Evolutionary conservation across 2,329 filamentous ascomycete species (phyloP), one percentile per base, ranked within the genome.

Genomic region (Calycina herbarum): DNA sequence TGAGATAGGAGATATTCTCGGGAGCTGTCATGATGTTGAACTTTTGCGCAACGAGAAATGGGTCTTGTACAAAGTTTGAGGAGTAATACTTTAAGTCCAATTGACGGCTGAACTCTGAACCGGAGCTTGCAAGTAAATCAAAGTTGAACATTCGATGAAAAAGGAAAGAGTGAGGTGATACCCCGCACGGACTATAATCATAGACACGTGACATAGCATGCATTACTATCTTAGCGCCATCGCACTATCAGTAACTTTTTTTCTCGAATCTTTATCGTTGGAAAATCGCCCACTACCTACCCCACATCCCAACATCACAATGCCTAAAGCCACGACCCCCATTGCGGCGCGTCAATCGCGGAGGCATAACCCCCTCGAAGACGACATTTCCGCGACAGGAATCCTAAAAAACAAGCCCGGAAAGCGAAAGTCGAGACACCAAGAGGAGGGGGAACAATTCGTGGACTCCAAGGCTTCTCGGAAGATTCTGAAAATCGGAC

Each of bases 291-390:
- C 5, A 5, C n/a, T 11, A 29, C 10, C 33, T 48, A 8, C 20
- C 54, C 40, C 57, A 64, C 35, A 27, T 8, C 38, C 54, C 31
- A 57, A 27, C 33, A 61, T 38, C 35, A 72, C 57, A 65, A 96
- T 97, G 94, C 93, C 93, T 45, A 96, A 96, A 82, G 88, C 89
- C 59, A 86, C 82, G 33, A 85, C 85, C 65, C 82, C 86, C 20
- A 84, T 79, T 68, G 78, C 82, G 71, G 83, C 82, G 80, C 77
- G 83, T 76, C 82, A 83, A 71, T 83, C 83, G 67, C 87, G 89
- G 74, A 88, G 92, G 70, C 94, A 97, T 80, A 96, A 96, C 72
- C 94, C 94, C 51, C 89, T 99, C 67, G 90, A 94, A 73, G 91
- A 96, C 75, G 95, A 98, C 74, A 84, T 98, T 76, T 79, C 89